Base-by-base conservation (phyloP, 1,284 basidiomycete genomes). In the Apiotrichum gracile region DNA sequence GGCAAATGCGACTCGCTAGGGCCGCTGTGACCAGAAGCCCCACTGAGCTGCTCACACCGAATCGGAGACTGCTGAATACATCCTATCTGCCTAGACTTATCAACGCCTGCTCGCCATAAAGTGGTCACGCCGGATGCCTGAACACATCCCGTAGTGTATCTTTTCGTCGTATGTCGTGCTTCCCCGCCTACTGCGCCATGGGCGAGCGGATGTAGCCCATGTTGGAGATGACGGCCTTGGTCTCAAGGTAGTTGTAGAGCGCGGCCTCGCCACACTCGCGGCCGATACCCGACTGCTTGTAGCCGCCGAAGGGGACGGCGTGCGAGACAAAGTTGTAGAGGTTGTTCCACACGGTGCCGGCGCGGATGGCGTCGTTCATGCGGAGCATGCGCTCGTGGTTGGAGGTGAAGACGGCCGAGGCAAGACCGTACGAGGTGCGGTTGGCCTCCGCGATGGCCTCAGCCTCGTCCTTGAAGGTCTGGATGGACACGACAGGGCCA, bases 381-480 rank as follows among this genome's bases (percentile, higher is more conserved):
- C 91, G 81, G 80, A 88, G 86, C 66, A 87, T 88, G 69, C 93
- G 90, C 62, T 81, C 83, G 22, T 86, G 85, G 75, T 92, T 87
- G 68, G 80, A 87, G 27, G 89, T 91, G 74, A 92, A 89, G 33
- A 94, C 76, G 17, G 87, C 91, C 5, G 91, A 88, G 17, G 86
- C 91, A 26, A 96, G 80, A 21, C 91, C 91, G 70, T 93, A 94
- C 38, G 77, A 80, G 2, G 89, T 91, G 63, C 85, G 82, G 69
- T 93, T 93, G 31, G 91, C 91, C 34, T 91, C 76, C 34, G 78
- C 67, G 61, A 94, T 82, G 9, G 68, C 76, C 51, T 78, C 70
- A 7, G 68, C 67, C 49, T 77, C 74, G 8, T 66, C 68, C 26
- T 66, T 62, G 65, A 79, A 79, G 7, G 66, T 68, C 40, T 76